A percentile compares a stretch with the other conserved stretches of the same genome.
phyloP scores from a whole-genome alignment of 2,329 filamentous ascomycete genomes.

The Fusarium penzigii region DNA sequence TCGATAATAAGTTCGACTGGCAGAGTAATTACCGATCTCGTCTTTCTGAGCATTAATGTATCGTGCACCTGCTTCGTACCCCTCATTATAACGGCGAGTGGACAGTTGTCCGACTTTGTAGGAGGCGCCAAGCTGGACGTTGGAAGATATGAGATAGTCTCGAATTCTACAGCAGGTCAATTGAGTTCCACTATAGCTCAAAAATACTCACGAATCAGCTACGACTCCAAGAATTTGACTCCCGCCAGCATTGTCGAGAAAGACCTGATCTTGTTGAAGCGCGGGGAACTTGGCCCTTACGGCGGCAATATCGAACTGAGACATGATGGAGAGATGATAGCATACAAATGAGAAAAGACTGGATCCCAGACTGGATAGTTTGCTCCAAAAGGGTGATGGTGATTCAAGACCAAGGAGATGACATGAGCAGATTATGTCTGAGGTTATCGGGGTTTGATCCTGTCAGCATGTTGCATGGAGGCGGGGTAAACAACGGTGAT shows the following conservation, averaged over 20 bases:
- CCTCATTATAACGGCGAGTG: constrained; percentile 59
- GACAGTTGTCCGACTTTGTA: constrained; percentile 63
- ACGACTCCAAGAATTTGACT: constrained; percentile 69
- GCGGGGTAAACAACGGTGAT: too few species aligned
- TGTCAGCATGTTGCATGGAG: too few species aligned
- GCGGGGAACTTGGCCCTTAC: constrained; percentile 65
- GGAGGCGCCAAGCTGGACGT: constrained; percentile 74
- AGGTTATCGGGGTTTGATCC: too few species aligned
- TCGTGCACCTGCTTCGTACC: constrained; percentile 64
- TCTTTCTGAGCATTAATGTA: constrained; percentile 69
- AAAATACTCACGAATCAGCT: constrained; percentile 8
- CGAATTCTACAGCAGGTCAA: constrained; percentile 59
- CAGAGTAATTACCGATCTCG: constrained; percentile 57
- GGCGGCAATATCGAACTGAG: constrained; percentile 18
- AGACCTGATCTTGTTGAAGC: constrained; percentile 66
- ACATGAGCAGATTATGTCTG: too few species aligned
- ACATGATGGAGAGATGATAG: neutral
- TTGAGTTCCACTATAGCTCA: neutral
- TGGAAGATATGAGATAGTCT: constrained; percentile 66
- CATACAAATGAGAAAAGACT: too few species aligned
- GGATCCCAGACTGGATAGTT: too few species aligned
- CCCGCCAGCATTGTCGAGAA: constrained; percentile 77
- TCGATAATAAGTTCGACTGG: rapidly evolving
- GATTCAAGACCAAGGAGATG: too few species aligned
- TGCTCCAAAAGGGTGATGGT: too few species aligned